Base-by-base conservation (phyloP, 306 rosid species). In the Cucumis hystrix region DNA sequence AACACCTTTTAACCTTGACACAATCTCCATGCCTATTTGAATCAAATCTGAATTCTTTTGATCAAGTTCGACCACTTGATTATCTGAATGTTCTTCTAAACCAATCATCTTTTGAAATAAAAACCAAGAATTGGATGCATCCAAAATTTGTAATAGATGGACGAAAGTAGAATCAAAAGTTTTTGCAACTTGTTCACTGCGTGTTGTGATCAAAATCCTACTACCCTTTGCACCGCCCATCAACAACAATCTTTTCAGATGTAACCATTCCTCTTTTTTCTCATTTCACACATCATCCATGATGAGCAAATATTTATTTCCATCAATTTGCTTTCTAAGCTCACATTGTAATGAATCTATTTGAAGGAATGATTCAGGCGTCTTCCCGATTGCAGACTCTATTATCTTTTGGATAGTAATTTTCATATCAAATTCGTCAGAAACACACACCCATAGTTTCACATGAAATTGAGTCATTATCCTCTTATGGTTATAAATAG, bases 361-460 rank as follows among this genome's bases (percentile, higher is more conserved):
- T 0, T 56, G 3, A 2, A 75, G 39, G 1, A 17, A 39, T 39
- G 41, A 10, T 0, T 12, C 0, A 0, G 20, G 35, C 7, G 10
- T 37, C n/a, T 4, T 1, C 0, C 0, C 0, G 0, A 56, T 75
- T 18, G 56, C 10, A 28, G 39, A 37, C 16, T 8, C 39, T 35
- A 5, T 4, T 15, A 75, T 75, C 16, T 0, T 75, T 58, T 39
- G 68, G 12, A 58, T 54, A 14, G 58, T 75, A 4, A 23, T 7
- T 5, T 39, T 11, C 7, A 75, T 11, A 71, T 71, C 60, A 71
- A 71, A 71, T 23, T 41, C n/a, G 2, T 47, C 16, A 21, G 78
- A 83, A 67, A 83, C 43, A 7, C 80, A 78, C 45, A 79, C 77
- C 85, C 85, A 83, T 23, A 79, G 0, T 5, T 28, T 76, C 20